Base-by-base conservation (phyloP, 2,329 filamentous ascomycete species). In the Celoporthe dispersa region DNA sequence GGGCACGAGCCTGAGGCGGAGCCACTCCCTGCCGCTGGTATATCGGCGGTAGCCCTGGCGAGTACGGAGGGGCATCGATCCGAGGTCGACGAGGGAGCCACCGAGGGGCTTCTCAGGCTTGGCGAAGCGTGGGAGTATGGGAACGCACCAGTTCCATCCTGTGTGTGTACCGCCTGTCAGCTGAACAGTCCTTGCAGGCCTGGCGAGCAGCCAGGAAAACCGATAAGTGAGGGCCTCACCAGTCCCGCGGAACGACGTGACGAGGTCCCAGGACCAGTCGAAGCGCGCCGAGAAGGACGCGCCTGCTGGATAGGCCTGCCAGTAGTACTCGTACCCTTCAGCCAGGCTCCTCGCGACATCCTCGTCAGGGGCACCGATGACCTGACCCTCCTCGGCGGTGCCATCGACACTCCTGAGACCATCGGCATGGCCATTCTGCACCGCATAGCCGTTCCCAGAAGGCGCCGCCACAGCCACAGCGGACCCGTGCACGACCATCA, bases 71-170 rank as follows among this genome's bases (percentile, higher is more conserved):
- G 84, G 82, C 57, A 85, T 82, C 31, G 79, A 77, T 37, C 79
- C 74, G 22, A 87, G 78, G 60, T 80, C 78, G 51, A 84, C 80
- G 0, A 76, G 76, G 48, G 83, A 78, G 41, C 80, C 79, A 4
- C 80, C 76, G 7, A 75, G 74, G 9, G 84, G 82, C 25, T 81
- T 78, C 31, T 79, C 76, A 1, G 86, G 83, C 2, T 82, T 81
- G 1, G 81, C 75, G 59, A 82, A 78, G 55, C 66, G 75, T 9
- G 87, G 87, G 2, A 88, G 78, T 33, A 81, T 82, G 0, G 84
- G 76, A 57, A 88, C 84, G 39, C 84, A 82, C 80, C 83, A 87
- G 72, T 85, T 88, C 88, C 88, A 91, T 62, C 86, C 87, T 87
- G 35, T 44, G 44, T 48, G 62, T 44, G 5, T 59, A 51, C 68